Base-by-base conservation (phyloP, 768 basidiomycete genomes). In the Leccinum arenicola region DNA sequence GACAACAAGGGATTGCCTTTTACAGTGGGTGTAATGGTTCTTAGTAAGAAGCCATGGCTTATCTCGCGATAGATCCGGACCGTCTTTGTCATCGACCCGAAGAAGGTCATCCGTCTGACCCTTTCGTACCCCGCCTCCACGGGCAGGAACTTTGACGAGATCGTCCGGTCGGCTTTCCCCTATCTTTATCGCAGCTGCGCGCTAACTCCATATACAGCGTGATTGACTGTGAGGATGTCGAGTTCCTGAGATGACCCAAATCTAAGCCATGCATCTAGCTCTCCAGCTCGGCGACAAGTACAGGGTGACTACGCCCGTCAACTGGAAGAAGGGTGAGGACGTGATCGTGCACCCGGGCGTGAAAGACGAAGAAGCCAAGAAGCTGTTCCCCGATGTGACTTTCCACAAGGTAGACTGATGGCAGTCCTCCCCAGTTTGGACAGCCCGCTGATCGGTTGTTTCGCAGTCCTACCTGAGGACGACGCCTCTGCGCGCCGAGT, bases 21-120 rank as follows among this genome's bases (percentile, higher is more conserved):
- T 81, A 99, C 97, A 51, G 93, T 87, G 63, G 53, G 56, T 59
- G 57, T 17, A 9, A 51, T 27, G 17, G 12, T 19, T 15, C 19
- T 40, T 35, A 29, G 25, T 38, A 45, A 27, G 40, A 40, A 10
- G 14, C 29, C 29, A 45, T 6, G 19, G 14, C 53, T 59, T 38
- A 63, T 48, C 49, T 56, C 54, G 25, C 17, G 12, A 15, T 57
- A 92, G 89, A 86, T 99, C 76, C 89, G 97, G 60, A 97, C 94
- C 8, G 97, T 99, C 61, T 99, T 96, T 76, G 78, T 99, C 64
- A 93, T 99, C 69, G 97, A 99, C 78, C 95, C 97, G 49, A 93
- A 93, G 78, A 94, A 97, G 79, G 82, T 85, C 68, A 97, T 99
- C 71, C 91, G 96, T 61, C 78, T 97, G 67, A 91, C 86, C 15